Base-by-base conservation (phyloP, 371 early-diverging fungal species). In the Amoeboaphelidium protococcarum region DNA sequence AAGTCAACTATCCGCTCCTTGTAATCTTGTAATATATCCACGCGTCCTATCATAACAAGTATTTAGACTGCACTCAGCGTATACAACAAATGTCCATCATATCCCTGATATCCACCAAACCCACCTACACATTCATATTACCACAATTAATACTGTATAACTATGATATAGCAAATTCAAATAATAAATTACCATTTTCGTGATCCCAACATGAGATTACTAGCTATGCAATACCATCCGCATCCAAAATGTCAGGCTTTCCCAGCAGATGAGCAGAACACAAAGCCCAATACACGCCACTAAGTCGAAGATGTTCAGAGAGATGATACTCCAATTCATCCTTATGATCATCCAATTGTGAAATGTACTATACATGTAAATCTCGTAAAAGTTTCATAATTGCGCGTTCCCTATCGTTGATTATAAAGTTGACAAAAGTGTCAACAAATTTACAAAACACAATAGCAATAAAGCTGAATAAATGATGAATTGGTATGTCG, bases 11-110 rank as follows among this genome's bases (percentile, higher is more conserved):
- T 26, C 20, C 49, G 42, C 22, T 44, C 1, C 16, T 21, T 43
- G 12, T 22, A 13, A 16, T 19, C 26, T 16, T 20, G 1, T 47
- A 6, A 42, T 2, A 20, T 40, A 26, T 10, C n/a, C n/a, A n/a
- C n/a, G n/a, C n/a, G n/a, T n/a, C n/a, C n/a, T n/a, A n/a, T n/a
- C 25, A 82, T 84, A 25, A 73, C 74, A 19, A 97, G 62, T 3
- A 94, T 71, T 54, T 97, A 97, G 19, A 99, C 63, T 0, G 94
- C 95, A 45, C 83, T 80, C 50, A 95, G 71, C 1, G 99, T 97
- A 46, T 80, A 80, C 10, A 85, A 57, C 13, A 96, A 58, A 58
- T 90, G 92, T 13, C 92, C 69, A 54, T 97, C 94, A 62, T 94
- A 94, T 13, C 68, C 72, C 0, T 58, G 43, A 56, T 74, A 74